Evolutionary conservation across 202 grass and related monocot genomes (phyloP).

Genomic region (Carex sylvatica): DNA sequence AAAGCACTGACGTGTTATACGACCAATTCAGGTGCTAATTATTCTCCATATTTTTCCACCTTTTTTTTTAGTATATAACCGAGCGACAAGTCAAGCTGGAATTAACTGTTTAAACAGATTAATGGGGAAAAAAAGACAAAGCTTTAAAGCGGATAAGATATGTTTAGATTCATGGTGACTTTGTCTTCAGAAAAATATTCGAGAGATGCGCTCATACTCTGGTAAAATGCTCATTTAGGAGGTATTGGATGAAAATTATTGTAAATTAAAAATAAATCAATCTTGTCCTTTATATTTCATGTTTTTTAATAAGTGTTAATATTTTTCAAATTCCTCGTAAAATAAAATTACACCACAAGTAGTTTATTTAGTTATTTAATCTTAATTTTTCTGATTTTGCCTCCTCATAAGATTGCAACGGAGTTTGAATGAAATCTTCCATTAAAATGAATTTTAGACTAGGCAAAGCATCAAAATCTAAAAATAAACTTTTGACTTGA

Average conservation of each 20-base stretch:
- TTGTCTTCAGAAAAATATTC: not conserved
- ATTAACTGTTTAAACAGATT: not conserved
- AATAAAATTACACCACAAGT: no score
- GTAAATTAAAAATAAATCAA: no score
- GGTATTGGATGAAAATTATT: no score
- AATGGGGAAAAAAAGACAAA: not conserved
- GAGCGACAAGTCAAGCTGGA: not conserved
- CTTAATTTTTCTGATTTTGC: no score
- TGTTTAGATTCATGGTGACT: not conserved
- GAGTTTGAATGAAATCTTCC: not conserved
- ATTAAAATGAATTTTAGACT: not conserved
- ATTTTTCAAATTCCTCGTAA: no score
- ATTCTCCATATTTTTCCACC: not conserved
- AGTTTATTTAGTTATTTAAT: no score
- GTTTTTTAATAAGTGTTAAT: no score
- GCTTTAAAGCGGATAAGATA: not conserved
- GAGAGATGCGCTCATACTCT: not conserved
- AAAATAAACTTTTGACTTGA: not conserved
- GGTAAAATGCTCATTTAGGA: no score
- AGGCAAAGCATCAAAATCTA: not conserved
- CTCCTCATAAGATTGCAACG: no score
- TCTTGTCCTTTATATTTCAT: no score
- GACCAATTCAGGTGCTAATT: not conserved
- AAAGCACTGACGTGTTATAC: not conserved
- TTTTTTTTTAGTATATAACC: not conserved